Evolutionary conservation across 371 early-diverging fungal species (phyloP).

Genomic region (Chytridium lagenaria): DNA sequence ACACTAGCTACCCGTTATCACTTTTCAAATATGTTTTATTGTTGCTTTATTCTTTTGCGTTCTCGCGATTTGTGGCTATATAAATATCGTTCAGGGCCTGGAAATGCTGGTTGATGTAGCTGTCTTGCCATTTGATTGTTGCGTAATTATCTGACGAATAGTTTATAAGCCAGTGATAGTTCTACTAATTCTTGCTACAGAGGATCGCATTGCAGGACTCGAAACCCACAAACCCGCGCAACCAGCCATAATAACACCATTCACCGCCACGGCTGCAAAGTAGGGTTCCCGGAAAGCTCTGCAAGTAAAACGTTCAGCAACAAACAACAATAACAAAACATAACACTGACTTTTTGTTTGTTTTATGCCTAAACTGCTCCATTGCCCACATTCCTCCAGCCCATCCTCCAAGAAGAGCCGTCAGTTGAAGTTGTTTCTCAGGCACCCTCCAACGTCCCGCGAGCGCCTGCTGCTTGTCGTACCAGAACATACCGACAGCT

Average conservation of each 20-base stretch:
- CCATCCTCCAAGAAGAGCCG: constrained; percentile 59
- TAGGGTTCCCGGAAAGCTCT: constrained; percentile 42
- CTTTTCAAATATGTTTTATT: no score
- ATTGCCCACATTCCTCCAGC: constrained; percentile 57
- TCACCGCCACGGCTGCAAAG: constrained; percentile 32
- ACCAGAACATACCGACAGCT: constrained; percentile 52
- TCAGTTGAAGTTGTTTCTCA: constrained; percentile 52
- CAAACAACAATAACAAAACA: neutral
- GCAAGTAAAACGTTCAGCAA: neutral
- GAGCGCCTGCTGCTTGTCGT: constrained; percentile 57
- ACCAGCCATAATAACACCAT: constrained; percentile 34
- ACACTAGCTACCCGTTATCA: no score
- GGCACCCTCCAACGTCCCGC: constrained; percentile 55
- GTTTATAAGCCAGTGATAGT: neutral
- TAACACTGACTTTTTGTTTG: constrained; percentile 45
- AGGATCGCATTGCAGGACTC: neutral
- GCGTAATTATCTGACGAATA: no score
- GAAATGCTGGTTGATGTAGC: no score
- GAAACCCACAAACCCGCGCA: constrained; percentile 34
- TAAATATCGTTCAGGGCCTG: no score
- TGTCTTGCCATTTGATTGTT: no score
- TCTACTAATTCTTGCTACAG: neutral
- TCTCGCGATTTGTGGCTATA: no score
- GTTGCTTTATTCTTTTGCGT: no score
- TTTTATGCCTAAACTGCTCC: constrained; percentile 56